Evolutionary conservation across 148 eudicot genomes (phyloP).

Genomic region (Rhododendron ferrugineum): DNA sequence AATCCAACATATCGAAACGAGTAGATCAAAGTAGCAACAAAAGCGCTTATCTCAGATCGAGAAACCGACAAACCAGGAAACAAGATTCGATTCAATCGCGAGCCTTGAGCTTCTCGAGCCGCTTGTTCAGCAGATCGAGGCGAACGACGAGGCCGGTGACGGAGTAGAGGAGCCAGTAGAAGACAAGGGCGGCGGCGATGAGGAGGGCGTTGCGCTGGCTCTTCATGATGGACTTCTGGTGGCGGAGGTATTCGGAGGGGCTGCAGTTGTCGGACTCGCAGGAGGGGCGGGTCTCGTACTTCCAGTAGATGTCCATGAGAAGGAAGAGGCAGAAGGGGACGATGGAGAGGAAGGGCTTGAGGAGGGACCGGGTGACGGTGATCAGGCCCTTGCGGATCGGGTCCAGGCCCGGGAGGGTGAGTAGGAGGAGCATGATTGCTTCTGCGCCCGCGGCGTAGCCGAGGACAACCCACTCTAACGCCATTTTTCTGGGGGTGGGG

Average conservation of each 20-base stretch:
- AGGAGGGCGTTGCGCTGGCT: conserved; percentile 71
- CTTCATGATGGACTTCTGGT: conserved; percentile 81
- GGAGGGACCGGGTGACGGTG: conserved; percentile 49
- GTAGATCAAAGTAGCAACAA: background rate
- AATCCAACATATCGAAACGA: background rate
- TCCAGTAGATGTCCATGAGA: conserved; percentile 72
- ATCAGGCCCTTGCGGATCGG: conserved; percentile 64
- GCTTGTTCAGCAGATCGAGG: conserved; percentile 53
- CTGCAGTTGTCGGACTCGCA: conserved; percentile 52
- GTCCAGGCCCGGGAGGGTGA: conserved; percentile 72
- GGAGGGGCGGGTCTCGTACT: conserved; percentile 51
- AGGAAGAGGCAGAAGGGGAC: conserved; percentile 57
- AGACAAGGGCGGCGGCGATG: conserved; percentile 61
- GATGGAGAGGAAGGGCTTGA: conserved; percentile 58
- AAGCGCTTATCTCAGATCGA: conserved; percentile 5
- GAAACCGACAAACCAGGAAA: background rate
- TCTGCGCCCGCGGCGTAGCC: conserved; percentile 90
- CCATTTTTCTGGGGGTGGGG: conserved; percentile 32
- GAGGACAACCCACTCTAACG: conserved; percentile 80
- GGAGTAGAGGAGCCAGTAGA: conserved; percentile 74
- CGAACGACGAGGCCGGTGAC: conserved; percentile 55
- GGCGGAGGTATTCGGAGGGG: conserved; percentile 73
- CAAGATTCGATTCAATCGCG: conserved; percentile 23
- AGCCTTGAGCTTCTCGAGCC: conserved; percentile 56
- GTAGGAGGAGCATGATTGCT: conserved; percentile 72